These are phyloP conservation scores for Anisodus acutangulus DNA, from an alignment of 257 asterid species.

Conservation along the genomic window DNA sequence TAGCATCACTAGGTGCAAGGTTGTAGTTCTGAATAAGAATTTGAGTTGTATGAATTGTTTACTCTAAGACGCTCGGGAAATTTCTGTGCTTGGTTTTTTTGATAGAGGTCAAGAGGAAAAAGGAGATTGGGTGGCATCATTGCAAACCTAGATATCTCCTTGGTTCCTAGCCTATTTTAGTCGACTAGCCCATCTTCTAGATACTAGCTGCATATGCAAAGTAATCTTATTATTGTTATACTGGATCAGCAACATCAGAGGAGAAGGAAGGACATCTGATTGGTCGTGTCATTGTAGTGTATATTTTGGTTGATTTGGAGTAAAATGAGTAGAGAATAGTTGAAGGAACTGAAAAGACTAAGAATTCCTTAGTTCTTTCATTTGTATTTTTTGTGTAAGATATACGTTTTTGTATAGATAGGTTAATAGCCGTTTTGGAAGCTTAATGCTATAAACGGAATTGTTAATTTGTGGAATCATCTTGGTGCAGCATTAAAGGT, in stretches of 20 bases:
- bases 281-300: no score
- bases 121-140: background rate
- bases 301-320: no score
- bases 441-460: background rate
- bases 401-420: no score
- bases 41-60: no score
- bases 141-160: background rate
- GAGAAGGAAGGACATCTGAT: background rate
- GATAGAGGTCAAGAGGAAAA: background rate
- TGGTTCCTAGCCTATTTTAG: background rate
- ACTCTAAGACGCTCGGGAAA: no score
- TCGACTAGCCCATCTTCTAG: background rate
- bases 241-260: background rate
- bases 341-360: no score
- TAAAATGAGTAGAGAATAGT: no score
- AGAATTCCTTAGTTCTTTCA: no score
- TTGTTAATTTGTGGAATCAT: background rate
- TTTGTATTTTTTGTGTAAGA: no score
- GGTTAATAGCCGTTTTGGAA: no score
- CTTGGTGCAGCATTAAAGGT: no score
- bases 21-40: background rate
- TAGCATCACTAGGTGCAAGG: background rate
- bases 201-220: background rate
- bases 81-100: background rate
- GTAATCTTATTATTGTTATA: background rate